Base-by-base conservation (phyloP, 441 rosid genomes). In the Pelargonium australe region DNA sequence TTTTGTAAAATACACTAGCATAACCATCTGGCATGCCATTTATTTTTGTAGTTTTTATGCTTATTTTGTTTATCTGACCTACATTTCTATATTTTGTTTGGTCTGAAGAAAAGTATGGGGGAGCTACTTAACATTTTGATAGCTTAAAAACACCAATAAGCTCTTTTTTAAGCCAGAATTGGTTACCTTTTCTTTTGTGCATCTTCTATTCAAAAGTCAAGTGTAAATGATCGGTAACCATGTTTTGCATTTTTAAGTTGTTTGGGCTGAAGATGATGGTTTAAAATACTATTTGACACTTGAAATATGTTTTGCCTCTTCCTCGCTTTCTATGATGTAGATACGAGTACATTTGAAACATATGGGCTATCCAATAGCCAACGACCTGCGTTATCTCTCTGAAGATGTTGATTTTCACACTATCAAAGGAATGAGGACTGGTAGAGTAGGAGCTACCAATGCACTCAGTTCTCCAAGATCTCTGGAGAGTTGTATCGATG, bases 301-400 rank as follows among this genome's bases (percentile, higher is more conserved):
- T 45, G 51, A 55, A 66, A 10, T 65, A 31, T 31, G 37, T 31
- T 31, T 58, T 51, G 43, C 64, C n/a, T 37, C 16, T 58, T 20
- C 14, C 5, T 31, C 37, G 37, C 12, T 70, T 64, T 65, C 31
- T 67, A 41, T 25, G 34, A 17, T 77, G 77, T 74, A 89, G 99
- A 91, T 91, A 77, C 90, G 96, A 53, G 92, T 87, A 68, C 99
- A 95, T 85, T 80, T 95, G 83, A 87, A 86, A 68, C 79, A 81
- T 72, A 78, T 80, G 0, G 96, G 97, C 43, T 88, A 95, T 84
- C 96, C 97, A 62, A 91, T 95, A 78, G 97, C 86, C 55, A 95
- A 95, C 62, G 97, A 87, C 76, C 75, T 78, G 55, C 96, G 91
- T 73, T 95, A 91, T 81, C 86, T 85, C 28, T 78, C 78, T 66